These are phyloP conservation scores for Oryza coarctata DNA, from an alignment of 176 grass and related monocot genomes.

Conservation along the genomic window DNA sequence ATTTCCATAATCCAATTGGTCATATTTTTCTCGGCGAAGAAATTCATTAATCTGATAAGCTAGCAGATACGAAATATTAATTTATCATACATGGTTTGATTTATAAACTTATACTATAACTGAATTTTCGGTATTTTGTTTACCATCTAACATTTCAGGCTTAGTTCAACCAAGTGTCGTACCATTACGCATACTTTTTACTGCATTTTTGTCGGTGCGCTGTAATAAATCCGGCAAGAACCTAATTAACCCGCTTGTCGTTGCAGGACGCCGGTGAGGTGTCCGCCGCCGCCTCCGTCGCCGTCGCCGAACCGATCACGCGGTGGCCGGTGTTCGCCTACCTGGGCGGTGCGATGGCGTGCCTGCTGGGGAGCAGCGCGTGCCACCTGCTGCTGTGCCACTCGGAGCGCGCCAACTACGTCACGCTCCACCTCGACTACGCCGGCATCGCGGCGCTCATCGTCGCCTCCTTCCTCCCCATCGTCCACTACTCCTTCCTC, in stretches of 20 bases:
- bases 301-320: slow-evolving; percentile 41
- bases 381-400: slow-evolving; percentile 87
- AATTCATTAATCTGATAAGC: too few relatives aligned
- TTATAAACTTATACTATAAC: too few relatives aligned
- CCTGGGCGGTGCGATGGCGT: slow-evolving; percentile 72
- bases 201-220: neutral
- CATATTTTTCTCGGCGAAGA: too few relatives aligned
- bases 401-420: slow-evolving; percentile 59
- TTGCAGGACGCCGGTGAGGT: slow-evolving; percentile 6
- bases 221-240: neutral
- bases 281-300: neutral
- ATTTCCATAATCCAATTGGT: too few relatives aligned
- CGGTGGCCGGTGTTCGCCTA: slow-evolving; percentile 84
- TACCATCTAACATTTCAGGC: too few relatives aligned
- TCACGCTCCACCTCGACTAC: slow-evolving; percentile 85
- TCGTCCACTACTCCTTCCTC: slow-evolving; percentile 85
- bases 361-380: slow-evolving; percentile 74
- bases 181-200: too few relatives aligned
- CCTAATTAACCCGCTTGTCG: neutral
- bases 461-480: slow-evolving; percentile 86
- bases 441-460: slow-evolving; percentile 79
- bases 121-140: too few relatives aligned
- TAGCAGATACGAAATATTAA: too few relatives aligned
- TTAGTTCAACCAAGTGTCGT: too few relatives aligned
- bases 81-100: too few relatives aligned